Conservation (phyloP, 2,329 filamentous ascomycete genomes). For the Magnaporthiopsis incrustans region DNA sequence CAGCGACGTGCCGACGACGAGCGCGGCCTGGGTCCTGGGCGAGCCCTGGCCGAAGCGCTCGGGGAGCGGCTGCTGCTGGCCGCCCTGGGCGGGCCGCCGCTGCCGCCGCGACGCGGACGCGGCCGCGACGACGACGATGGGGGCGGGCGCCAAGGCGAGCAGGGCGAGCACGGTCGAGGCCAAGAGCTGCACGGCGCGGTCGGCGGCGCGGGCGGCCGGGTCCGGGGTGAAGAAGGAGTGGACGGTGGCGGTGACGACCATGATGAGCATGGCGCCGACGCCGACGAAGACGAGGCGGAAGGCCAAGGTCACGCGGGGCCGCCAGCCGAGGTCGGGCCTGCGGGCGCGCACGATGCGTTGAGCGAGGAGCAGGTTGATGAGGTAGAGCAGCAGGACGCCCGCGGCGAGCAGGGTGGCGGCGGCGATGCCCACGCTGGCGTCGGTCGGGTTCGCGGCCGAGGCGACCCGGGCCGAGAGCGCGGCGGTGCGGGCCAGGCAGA, state of each 20-base stretch:
- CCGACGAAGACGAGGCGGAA: constrained; percentile 50
- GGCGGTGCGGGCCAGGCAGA: constrained; percentile 46
- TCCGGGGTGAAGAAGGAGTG: constrained; percentile 61
- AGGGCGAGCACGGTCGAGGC: constrained; percentile 53
- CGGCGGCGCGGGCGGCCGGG: constrained; percentile 34
- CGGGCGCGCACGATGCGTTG: constrained; percentile 68
- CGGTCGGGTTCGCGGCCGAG: constrained; percentile 47
- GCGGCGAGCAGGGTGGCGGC: constrained; percentile 64
- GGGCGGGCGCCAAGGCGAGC: constrained; percentile 59
- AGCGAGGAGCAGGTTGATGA: constrained; percentile 70
- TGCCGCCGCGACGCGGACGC: constrained; percentile 37
- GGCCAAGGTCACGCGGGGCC: constrained; percentile 35
- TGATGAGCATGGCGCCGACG: constrained; percentile 53
- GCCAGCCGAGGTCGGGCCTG: constrained; percentile 66
- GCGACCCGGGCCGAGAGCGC: constrained; percentile 45
- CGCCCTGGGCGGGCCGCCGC: constrained; percentile 1
- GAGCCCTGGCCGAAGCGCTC: constrained; percentile 61
- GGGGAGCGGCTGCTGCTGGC: constrained; percentile 3
- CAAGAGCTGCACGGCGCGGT: constrained; percentile 57
- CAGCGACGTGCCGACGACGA: constrained; percentile 50
- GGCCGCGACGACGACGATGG: constrained; percentile 41
- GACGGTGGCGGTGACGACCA: constrained; percentile 57
- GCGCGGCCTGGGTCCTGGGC: constrained; percentile 56
- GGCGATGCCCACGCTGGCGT: constrained; percentile 41
- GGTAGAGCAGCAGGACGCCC: constrained; percentile 66